Conservation (phyloP, 768 basidiomycete species). For the Pholiota molesta region DNA sequence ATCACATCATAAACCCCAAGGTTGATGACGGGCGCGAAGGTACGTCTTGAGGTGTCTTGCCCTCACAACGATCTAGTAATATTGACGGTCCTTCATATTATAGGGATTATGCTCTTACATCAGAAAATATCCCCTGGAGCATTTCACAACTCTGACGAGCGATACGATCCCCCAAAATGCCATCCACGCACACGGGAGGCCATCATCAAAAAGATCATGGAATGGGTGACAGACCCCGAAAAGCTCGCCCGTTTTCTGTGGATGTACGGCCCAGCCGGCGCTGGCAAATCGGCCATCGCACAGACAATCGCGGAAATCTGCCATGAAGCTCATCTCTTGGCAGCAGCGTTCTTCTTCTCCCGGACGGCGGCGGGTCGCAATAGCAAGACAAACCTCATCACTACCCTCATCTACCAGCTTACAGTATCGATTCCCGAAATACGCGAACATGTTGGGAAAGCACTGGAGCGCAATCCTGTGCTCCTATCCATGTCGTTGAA, state of each 20-base stretch:
- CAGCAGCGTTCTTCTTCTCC: conserved; percentile 22
- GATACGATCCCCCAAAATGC: conserved; percentile 18
- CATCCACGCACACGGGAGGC: conserved; percentile 17
- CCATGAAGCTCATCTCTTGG: not conserved
- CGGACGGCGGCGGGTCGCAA: conserved; percentile 10
- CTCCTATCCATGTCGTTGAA: conserved; percentile 12
- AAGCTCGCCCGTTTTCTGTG: conserved; percentile 12
- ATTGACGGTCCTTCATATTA: no score
- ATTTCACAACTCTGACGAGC: conserved; percentile 16
- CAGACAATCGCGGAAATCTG: conserved; percentile 20
- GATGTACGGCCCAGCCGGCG: conserved; percentile 20
- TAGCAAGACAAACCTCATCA: conserved; percentile 10
- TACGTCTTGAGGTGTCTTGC: not conserved
- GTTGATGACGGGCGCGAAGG: conserved; percentile 1
- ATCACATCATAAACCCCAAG: not conserved
- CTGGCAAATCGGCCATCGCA: conserved; percentile 23
- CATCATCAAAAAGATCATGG: conserved; percentile 13
- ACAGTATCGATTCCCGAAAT: conserved; percentile 13
- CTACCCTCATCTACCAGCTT: conserved; percentile 21
- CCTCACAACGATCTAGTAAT: not conserved
- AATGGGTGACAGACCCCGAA: conserved; percentile 6
- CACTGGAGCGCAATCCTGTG: conserved; percentile 13
- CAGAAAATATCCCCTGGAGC: conserved; percentile 11
- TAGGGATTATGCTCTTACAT: conserved; percentile 11
- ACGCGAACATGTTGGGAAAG: not conserved